Conservation (phyloP, 1,284 basidiomycete genomes). For the Ustilago cynodontis region DNA sequence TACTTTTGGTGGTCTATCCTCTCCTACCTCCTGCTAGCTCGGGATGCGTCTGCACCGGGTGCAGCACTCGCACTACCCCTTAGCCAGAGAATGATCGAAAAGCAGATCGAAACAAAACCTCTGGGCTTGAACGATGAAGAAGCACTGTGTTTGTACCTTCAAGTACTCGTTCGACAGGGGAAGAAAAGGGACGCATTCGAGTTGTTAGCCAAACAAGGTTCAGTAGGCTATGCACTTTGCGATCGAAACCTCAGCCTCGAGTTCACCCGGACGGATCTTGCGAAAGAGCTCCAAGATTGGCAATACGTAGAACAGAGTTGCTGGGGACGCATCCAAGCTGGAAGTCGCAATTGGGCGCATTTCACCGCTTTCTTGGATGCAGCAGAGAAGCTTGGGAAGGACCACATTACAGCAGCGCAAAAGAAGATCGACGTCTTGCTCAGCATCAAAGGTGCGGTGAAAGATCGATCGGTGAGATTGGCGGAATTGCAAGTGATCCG, state of each 20-base stretch:
- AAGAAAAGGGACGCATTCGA: slow-evolving; percentile 74
- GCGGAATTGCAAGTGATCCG: slow-evolving; percentile 73
- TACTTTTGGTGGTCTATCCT: slow-evolving; percentile 87
- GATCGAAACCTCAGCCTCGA: slow-evolving; percentile 80
- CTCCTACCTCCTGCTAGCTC: slow-evolving; percentile 77
- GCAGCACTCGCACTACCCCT: slow-evolving; percentile 76
- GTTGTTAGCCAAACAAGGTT: slow-evolving; percentile 74
- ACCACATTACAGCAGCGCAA: slow-evolving; percentile 31
- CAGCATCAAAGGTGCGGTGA: slow-evolving; percentile 76
- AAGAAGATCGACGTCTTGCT: slow-evolving; percentile 33
- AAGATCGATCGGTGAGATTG: slow-evolving; percentile 79
- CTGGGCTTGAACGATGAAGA: slow-evolving; percentile 79
- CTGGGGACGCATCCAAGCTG: slow-evolving; percentile 69
- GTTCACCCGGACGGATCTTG: slow-evolving; percentile 62
- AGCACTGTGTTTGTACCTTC: slow-evolving; percentile 80
- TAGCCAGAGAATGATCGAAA: slow-evolving; percentile 77
- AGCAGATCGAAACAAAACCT: slow-evolving; percentile 79
- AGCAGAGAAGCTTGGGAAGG: slow-evolving; percentile 35
- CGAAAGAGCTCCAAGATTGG: slow-evolving; percentile 54
- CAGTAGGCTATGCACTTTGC: slow-evolving; percentile 77
- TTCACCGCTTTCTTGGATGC: slow-evolving; percentile 34
- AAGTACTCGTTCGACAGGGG: slow-evolving; percentile 77
- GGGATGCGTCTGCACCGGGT: slow-evolving; percentile 44
- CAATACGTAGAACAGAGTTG: slow-evolving; percentile 78
- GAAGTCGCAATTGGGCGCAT: slow-evolving; percentile 46